Conservation (phyloP, 2,329 filamentous ascomycete genomes). For the Cladosporium sphaerospermum region DNA sequence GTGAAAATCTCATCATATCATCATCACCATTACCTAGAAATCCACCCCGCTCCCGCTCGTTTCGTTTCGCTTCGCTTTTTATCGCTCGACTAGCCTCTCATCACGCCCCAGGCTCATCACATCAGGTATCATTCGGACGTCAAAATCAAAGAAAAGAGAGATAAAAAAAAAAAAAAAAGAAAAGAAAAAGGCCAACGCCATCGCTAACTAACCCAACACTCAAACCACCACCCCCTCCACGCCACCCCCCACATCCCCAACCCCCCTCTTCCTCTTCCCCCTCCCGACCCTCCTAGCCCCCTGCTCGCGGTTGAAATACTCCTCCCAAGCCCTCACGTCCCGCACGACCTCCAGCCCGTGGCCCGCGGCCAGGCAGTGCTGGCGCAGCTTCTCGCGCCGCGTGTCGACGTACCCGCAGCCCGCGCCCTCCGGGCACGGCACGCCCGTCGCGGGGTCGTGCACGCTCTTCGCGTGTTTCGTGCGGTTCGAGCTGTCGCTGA, state of each 20-base stretch:
- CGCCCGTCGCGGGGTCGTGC: conserved; percentile 9
- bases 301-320: conserved; percentile 11
- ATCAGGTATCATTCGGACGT: too few species aligned
- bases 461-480: conserved; percentile 25
- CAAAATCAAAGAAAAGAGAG: too few species aligned
- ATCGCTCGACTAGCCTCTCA: too few species aligned
- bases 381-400: conserved; percentile 10
- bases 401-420: conserved; percentile 10
- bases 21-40: too few species aligned
- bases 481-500: conserved; percentile 30
- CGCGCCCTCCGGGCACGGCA: conserved; percentile 7
- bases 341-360: conserved; percentile 8
- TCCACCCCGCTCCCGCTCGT: too few species aligned
- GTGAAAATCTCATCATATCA: too few species aligned
- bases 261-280: conserved; percentile 7
- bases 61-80: too few species aligned
- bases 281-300: background rate
- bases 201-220: background rate
- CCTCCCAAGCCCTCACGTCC: conserved; percentile 8
- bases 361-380: conserved; percentile 6
- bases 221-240: background rate
- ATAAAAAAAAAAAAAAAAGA: too few species aligned
- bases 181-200: too few species aligned
- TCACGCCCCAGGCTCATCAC: too few species aligned
- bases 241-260: conserved; percentile 1